Evolutionary conservation across 2,329 filamentous ascomycete species (phyloP).

Genomic region (Fusarium siculi): DNA sequence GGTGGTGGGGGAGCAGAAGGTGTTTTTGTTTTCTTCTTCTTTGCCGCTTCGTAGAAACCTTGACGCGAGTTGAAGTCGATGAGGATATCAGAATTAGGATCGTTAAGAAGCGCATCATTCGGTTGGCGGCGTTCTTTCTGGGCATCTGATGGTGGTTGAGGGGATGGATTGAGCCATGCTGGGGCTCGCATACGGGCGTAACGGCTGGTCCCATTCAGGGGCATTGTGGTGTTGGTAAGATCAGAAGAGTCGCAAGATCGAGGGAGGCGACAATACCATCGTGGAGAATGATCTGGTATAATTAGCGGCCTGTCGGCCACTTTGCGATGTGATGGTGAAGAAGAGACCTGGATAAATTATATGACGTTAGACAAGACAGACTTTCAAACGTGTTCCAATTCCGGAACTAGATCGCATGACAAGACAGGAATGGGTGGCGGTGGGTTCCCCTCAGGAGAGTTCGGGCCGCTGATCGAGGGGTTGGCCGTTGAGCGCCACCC

Average conservation of each 20-base stretch:
- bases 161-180: slow-evolving; percentile 34
- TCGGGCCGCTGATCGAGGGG: slow-evolving; percentile 40
- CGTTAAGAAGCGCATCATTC: slow-evolving; percentile 54
- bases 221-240: slow-evolving; percentile 40
- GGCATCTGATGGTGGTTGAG: slow-evolving; percentile 34
- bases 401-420: slow-evolving; percentile 19
- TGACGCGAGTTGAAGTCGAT: slow-evolving; percentile 69
- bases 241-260: slow-evolving; percentile 38
- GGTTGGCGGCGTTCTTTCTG: slow-evolving; percentile 36
- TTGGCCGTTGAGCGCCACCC: slow-evolving; percentile 41
- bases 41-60: slow-evolving; percentile 64
- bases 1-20: slow-evolving; percentile 42
- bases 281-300: slow-evolving; percentile 46
- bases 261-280: slow-evolving; percentile 49
- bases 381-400: slow-evolving; percentile 33
- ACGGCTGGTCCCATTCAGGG: slow-evolving; percentile 47
- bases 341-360: slow-evolving; percentile 24
- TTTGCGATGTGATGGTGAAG: slow-evolving; percentile 27
- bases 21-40: slow-evolving; percentile 62
- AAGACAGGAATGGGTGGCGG: slow-evolving; percentile 38
- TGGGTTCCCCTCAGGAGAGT: slow-evolving; percentile 36
- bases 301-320: slow-evolving; percentile 34
- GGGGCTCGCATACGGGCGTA: slow-evolving; percentile 44
- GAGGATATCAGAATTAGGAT: slow-evolving; percentile 56
- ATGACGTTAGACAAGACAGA: slow-evolving; percentile 40